Conservation (phyloP, 306 rosid species). For the Dalbergia cochinchinensis region DNA sequence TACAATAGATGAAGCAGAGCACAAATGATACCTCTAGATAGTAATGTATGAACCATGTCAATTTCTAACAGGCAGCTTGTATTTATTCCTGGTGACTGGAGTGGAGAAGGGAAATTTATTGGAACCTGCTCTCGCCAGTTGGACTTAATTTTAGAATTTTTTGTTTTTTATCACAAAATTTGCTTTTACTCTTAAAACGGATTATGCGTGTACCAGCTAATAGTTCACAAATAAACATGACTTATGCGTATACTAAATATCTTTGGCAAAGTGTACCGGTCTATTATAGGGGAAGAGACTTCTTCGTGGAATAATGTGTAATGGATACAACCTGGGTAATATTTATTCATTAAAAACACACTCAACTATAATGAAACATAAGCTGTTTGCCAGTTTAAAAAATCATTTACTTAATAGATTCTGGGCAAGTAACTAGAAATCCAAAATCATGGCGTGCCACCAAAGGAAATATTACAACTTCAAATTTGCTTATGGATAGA, state of each 20-base stretch:
- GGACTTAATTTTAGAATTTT: not conserved
- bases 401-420: not conserved
- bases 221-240: not conserved
- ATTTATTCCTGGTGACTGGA: not conserved
- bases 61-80: conserved; percentile 17
- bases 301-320: not conserved
- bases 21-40: not conserved
- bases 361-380: not conserved
- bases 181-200: not conserved
- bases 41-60: not conserved
- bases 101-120: not conserved
- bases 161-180: not conserved
- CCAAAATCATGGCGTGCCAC: not conserved
- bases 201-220: not conserved
- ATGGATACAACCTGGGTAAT: not conserved
- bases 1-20: not conserved
- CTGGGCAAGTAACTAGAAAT: not conserved
- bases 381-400: not conserved
- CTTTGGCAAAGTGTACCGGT: not conserved
- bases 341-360: conserved; percentile 3
- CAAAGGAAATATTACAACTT: not conserved
- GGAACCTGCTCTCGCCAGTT: not conserved
- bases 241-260: not conserved
- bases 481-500: not conserved
- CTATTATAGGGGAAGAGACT: no score